Base-by-base conservation (phyloP, 148 eudicot species). In the Camellia sinensis region DNA sequence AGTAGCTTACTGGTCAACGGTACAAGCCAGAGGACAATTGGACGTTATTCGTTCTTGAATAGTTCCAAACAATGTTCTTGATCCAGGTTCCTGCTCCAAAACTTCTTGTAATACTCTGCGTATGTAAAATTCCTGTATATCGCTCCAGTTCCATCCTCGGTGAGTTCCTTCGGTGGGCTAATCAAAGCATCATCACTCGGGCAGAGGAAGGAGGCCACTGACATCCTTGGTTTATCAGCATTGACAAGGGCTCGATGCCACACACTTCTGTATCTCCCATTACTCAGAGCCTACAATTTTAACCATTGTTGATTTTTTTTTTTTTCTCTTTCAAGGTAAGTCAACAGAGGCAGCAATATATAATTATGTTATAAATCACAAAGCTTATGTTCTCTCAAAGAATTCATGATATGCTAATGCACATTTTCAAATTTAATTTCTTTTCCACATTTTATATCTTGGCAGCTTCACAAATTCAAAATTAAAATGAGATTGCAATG, bases 211-310 rank as follows among this genome's bases (percentile, higher is more conserved):
- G 98, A 88, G 40, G 98, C 98, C 2, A 95, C 76, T 0, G 98
- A 95, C 79, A 95, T 64, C 72, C 98, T 89, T 3, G 92, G 81
- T 52, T 80, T 89, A 4, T 87, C 84, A 0, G 93, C 57, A 60
- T 93, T 95, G 68, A 93, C 97, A 0, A 89, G 57, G 2, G 98
- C 98, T 71, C 98, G 85, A 71, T 95, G 98, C 94, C 96, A 91
- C 54, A 91, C 95, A 56, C 98, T 95, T 78, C 86, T 91, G 87
- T 93, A 95, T 21, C 85, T 83, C 60, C 96, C 91, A 65, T 95
- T 93, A 78, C 96, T 95, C 71, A 95, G 67, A 73, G 96, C 98
- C 97, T 95, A 75, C n/a, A n/a, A n/a, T n/a, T n/a, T n/a, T n/a
- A n/a, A n/a, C n/a, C 61, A 85, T 67, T 6, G 0, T n/a, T 13